phyloP scores from a whole-genome alignment of 75 land plant species.

The Gnetum montanum region DNA sequence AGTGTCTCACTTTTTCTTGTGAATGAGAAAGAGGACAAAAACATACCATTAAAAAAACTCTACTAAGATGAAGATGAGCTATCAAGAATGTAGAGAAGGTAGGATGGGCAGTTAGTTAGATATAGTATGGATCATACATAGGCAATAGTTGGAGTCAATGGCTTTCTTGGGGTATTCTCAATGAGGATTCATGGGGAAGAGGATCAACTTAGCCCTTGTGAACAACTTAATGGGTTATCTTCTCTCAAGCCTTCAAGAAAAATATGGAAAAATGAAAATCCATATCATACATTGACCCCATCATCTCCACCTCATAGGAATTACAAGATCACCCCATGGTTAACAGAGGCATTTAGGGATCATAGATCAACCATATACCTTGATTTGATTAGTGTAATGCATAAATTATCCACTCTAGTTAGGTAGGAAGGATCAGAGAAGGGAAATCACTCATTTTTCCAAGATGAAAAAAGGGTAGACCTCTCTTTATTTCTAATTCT shows the following conservation, averaged over 20 bases:
- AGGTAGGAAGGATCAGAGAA: background rate
- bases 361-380: background rate
- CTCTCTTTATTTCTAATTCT: too few relatives aligned
- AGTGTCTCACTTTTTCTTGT: background rate
- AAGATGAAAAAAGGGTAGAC: too few relatives aligned
- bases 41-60: background rate
- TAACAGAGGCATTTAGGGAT: background rate
- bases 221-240: constrained; percentile 14
- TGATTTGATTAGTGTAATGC: background rate
- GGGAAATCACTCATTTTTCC: too few relatives aligned
- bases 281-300: constrained; percentile 14
- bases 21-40: background rate
- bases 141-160: background rate
- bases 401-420: background rate
- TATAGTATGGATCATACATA: background rate
- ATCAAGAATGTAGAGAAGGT: background rate
- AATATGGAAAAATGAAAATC: constrained; percentile 11
- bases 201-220: constrained; percentile 22
- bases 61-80: background rate
- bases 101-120: too few relatives aligned
- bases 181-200: constrained; percentile 11
- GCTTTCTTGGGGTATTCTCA: background rate
- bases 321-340: constrained; percentile 11
- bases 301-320: constrained; percentile 19
- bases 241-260: constrained; percentile 6